Evolutionary conservation across 1,284 basidiomycete genomes (phyloP), one percentile per base, ranked within the genome.

Genomic region (Apiotrichum veenhuisii): DNA sequence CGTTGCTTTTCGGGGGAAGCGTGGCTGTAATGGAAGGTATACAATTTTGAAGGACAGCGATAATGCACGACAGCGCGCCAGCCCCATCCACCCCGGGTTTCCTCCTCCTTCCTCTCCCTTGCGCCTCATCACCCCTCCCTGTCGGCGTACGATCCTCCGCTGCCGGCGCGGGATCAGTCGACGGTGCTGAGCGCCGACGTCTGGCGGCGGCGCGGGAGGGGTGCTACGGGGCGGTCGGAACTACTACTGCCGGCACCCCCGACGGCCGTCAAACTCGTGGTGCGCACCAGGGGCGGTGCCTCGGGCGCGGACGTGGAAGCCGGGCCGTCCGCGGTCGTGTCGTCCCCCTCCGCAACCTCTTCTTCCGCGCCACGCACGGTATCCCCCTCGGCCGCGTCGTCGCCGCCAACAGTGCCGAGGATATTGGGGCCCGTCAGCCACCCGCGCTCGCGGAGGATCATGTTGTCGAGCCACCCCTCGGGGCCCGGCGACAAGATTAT

Each of bases 401-500:
- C 46, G 9, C 42, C 17, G 26, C 20, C 47, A 37, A 10, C 27
- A 20, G 12, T 12, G 9, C n/a, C 8, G 10, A 48, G 33, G 2
- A n/a, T n/a, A n/a, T 20, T 20, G 41, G 9, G 43, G 3, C 22
- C 10, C 14, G 10, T 26, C 25, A 22, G 12, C 25, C 43, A 44
- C 18, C 17, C 41, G 11, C 27, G 23, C 26, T 46, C 44, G n/a
- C 27, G 44, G 7, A 30, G 11, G 20, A 48, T 17, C 20, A 52
- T n/a, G n/a, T 20, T 27, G 22, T 44, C 56, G 18, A 36, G 26
- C 52, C 45, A 59, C 8, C 34, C 23, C 15, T 59, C 58, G 20
- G 22, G 18, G 7, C 9, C 17, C 18, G 33, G 22, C 20, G 59
- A 55, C 23, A 61, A 57, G 18, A 61, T 50, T 18, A 61, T 34